These are phyloP conservation scores for Calophaca sinica DNA, from an alignment of 306 rosid genomes.

Conservation along the genomic window DNA sequence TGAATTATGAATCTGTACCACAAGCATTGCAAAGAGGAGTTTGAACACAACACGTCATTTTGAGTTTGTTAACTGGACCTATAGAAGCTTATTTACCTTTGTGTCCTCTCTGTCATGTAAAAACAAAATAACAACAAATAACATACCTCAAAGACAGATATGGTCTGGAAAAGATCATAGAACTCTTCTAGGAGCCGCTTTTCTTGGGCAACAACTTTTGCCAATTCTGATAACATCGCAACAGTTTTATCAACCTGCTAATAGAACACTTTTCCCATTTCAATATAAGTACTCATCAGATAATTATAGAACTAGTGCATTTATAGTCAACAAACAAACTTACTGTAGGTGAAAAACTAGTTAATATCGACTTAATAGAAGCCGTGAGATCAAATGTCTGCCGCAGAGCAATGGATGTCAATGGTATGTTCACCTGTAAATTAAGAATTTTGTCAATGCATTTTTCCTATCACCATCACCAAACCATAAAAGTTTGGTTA, in stretches of 20 bases:
- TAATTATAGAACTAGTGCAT: not conserved
- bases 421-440: constrained; percentile 57
- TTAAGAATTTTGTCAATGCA: constrained; percentile 19
- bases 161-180: constrained; percentile 54
- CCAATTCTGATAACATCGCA: constrained; percentile 63
- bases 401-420: constrained; percentile 50
- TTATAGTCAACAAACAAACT: not conserved
- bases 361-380: constrained; percentile 56
- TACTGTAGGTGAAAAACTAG: constrained; percentile 56
- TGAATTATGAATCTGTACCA: not conserved
- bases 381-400: constrained; percentile 60
- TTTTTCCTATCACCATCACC: not conserved
- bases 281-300: constrained; percentile 10
- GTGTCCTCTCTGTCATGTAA: too few species aligned
- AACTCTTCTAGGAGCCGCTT: constrained; percentile 70
- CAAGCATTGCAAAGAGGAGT: not conserved
- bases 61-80: not conserved
- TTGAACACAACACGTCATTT: not conserved
- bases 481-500: not conserved
- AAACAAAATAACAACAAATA: not conserved
- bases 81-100: not conserved
- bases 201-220: constrained; percentile 69
- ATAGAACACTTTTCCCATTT: constrained; percentile 30
- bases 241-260: constrained; percentile 63
- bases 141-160: constrained; percentile 65